These are phyloP conservation scores for Reticulascus tulasneorum DNA, from an alignment of 2,329 filamentous ascomycete species.

Conservation along the genomic window DNA sequence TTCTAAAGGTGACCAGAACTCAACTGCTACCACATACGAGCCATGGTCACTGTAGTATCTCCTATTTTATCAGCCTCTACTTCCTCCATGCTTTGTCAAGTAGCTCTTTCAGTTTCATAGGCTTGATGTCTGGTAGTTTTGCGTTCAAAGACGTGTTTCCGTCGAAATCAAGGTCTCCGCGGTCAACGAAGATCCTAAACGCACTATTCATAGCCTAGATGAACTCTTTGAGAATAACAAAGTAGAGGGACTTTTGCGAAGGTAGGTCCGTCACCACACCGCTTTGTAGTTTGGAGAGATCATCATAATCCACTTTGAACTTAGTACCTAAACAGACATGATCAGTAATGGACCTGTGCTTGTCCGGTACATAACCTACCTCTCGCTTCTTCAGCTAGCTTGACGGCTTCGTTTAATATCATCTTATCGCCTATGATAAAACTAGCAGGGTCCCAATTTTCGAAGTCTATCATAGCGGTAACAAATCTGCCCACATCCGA, in stretches of 20 bases:
- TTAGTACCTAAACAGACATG: background rate
- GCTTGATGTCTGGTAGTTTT: background rate
- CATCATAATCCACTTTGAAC: background rate
- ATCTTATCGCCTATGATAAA: conserved; percentile 33
- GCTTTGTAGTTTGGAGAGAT: background rate
- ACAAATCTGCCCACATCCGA: conserved; percentile 44
- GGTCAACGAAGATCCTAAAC: background rate
- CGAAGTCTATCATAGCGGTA: conserved; percentile 31
- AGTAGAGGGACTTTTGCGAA: conserved; percentile 7
- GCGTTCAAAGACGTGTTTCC: background rate
- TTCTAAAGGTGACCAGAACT: too few species aligned
- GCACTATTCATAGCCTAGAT: background rate
- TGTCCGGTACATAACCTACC: background rate
- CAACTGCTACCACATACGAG: too few species aligned
- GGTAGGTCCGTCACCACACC: background rate
- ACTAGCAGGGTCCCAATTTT: conserved; percentile 35
- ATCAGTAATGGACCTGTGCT: background rate
- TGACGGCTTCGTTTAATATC: conserved; percentile 39
- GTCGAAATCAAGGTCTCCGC: background rate
- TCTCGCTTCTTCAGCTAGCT: conserved; percentile 20
- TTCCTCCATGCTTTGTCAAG: background rate
- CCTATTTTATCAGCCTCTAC: too few species aligned
- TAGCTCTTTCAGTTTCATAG: background rate
- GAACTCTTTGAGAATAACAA: conserved; percentile 16
- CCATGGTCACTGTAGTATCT: too few species aligned